Evolutionary conservation across 768 basidiomycete species (phyloP).

Genomic region (Rubroboletus satanas): DNA sequence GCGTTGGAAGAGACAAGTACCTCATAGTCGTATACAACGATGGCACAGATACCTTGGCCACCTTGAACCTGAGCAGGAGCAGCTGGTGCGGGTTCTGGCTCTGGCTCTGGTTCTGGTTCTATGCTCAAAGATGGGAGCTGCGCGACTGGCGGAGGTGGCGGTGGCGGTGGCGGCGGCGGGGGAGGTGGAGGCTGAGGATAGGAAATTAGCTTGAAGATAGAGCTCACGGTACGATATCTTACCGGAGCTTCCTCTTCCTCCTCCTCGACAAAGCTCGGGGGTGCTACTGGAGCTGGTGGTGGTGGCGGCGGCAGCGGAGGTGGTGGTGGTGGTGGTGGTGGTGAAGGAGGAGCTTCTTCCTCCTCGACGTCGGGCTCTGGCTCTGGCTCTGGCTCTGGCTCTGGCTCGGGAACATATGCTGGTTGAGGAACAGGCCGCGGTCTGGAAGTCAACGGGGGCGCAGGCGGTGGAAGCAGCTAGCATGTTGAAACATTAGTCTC

Average conservation of each 20-base stretch:
- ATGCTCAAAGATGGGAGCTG: slow-evolving; percentile 25
- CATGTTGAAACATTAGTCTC: slow-evolving; percentile 2
- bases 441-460: slow-evolving; percentile 18
- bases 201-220: background rate
- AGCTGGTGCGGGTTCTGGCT: slow-evolving; percentile 21
- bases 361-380: slow-evolving; percentile 23
- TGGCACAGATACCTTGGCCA: slow-evolving; percentile 56
- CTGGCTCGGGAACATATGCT: slow-evolving; percentile 17
- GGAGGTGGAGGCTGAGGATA: slow-evolving; percentile 28
- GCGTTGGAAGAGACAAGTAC: slow-evolving; percentile 29
- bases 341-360: slow-evolving; percentile 12
- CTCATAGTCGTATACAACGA: slow-evolving; percentile 80
- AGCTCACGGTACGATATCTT: background rate
- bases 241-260: slow-evolving; percentile 14
- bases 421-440: slow-evolving; percentile 20
- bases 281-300: slow-evolving; percentile 22
- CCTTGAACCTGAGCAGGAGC: slow-evolving; percentile 11
- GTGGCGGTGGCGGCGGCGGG: slow-evolving; percentile 45
- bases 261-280: slow-evolving; percentile 1
- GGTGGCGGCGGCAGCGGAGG: slow-evolving; percentile 25
- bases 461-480: slow-evolving; percentile 30
- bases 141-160: slow-evolving; percentile 42
- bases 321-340: slow-evolving; percentile 16
- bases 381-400: slow-evolving; percentile 22
- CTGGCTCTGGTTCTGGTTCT: slow-evolving; percentile 38